phyloP scores from a whole-genome alignment of 1,284 basidiomycete species.

The Neotropicomus parvogracilis region DNA sequence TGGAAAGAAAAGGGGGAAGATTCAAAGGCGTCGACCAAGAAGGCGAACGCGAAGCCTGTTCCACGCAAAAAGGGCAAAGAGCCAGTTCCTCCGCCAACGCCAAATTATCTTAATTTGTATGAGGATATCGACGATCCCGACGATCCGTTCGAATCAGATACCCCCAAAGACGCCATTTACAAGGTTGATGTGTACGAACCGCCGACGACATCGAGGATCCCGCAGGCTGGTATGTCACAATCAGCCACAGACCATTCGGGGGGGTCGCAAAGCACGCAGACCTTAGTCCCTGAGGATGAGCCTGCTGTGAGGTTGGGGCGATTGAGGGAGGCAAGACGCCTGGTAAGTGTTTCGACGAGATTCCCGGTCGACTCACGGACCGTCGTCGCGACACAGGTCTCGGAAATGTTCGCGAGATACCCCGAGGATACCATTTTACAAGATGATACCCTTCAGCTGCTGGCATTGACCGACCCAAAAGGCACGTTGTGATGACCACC shows the following conservation, averaged over 20 bases:
- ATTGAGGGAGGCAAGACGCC: constrained; percentile 20
- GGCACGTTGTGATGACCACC: constrained; percentile 9
- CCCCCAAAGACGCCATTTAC: constrained; percentile 16
- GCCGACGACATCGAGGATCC: constrained; percentile 7
- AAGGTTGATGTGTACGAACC: not conserved
- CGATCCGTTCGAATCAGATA: constrained; percentile 21
- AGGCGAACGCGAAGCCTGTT: constrained; percentile 7
- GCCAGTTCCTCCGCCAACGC: not conserved
- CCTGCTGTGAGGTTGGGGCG: constrained; percentile 11
- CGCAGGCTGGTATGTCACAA: constrained; percentile 14
- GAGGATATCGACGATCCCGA: constrained; percentile 33
- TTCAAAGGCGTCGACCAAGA: constrained; percentile 26
- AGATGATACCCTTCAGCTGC: constrained; percentile 27
- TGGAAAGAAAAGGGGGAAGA: constrained; percentile 28
- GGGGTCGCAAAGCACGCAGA: not conserved
- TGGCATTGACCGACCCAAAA: constrained; percentile 22
- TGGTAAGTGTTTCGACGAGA: constrained; percentile 10
- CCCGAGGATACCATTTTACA: constrained; percentile 15
- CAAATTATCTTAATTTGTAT: constrained; percentile 20
- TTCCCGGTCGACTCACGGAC: not conserved
- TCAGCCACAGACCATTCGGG: not conserved
- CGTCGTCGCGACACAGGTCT: constrained; percentile 14
- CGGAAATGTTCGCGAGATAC: constrained; percentile 4
- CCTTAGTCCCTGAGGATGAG: constrained; percentile 12
- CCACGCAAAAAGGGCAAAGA: constrained; percentile 26